Evolutionary conservation across 306 rosid genomes (phyloP), one percentile per base, ranked within the genome.

Genomic region (Prinsepia uniflora): DNA sequence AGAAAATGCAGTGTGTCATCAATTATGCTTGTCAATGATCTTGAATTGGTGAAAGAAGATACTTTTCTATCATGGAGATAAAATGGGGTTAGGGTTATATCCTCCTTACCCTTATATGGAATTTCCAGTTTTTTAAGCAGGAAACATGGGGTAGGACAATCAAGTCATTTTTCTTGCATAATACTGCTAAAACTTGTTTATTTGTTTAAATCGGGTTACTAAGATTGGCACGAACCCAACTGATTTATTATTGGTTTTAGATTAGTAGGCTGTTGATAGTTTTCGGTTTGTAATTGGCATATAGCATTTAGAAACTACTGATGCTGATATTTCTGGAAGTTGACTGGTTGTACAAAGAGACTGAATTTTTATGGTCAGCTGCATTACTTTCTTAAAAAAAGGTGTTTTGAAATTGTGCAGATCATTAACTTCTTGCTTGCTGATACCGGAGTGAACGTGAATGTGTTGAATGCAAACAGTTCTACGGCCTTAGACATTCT

Each of bases 401-500:
- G 56, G 54, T 47, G 40, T 34, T 53, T 65, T 48, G 59, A 9
- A 71, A 2, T 17, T 75, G 30, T 72, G 74, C 84, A 81, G 84
- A 72, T 53, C 0, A 50, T 72, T 9, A 81, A 68, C 45, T 76
- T 8, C 20, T 62, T 67, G 72, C 58, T 74, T 20, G 30, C 59
- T 8, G 3, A 42, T 40, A 68, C 69, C 13, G 36, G 62, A 46
- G 72, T 75, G 45, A 2, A 81, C 14, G 81, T 76, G 61, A 72
- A 72, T 50, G 73, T 55, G 3, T 63, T 72, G 67, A 81, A 70
- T 42, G 10, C 63, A 36, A 76, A 68, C 43, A 55, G 78, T 52
- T 42, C 53, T 7, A 80, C 80, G 12, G 77, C 84, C 4, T 49
- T 75, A 8, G 84, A 75, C 63, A 71, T 80, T 65, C 75, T 80